These are phyloP conservation scores for Leavenworthia alabamica DNA, from an alignment of 345 rosid species.

Conservation along the genomic window DNA sequence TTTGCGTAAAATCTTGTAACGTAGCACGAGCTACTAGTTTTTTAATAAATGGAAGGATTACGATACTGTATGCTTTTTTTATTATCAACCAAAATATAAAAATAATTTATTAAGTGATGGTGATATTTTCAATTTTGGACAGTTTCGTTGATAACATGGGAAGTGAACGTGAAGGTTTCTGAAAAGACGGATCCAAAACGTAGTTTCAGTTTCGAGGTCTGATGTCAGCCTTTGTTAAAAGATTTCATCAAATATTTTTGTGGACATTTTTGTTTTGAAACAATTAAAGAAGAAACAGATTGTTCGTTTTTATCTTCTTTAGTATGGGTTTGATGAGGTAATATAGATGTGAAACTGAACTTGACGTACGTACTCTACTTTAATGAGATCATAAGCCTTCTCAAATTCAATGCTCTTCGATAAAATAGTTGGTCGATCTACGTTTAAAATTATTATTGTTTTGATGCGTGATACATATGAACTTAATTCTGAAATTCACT, in stretches of 20 bases:
- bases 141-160: conserved; percentile 13
- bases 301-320: conserved; percentile 6
- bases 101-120: background rate
- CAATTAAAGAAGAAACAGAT: conserved; percentile 11
- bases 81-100: background rate
- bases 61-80: conserved; percentile 21
- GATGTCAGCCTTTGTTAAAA: conserved; percentile 29
- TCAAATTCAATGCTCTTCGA: background rate
- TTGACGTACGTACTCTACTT: conserved; percentile 4
- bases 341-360: conserved; percentile 1
- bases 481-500: background rate
- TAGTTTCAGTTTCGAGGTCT: conserved; percentile 30
- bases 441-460: background rate
- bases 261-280: conserved; percentile 12
- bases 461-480: background rate
- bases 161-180: conserved; percentile 27
- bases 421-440: background rate
- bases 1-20: conserved; percentile 20
- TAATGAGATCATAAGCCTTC: conserved; percentile 10
- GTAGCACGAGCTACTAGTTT: conserved; percentile 23
- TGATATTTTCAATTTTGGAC: conserved; percentile 14
- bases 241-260: conserved; percentile 12
- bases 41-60: conserved; percentile 30
- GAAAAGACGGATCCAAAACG: conserved; percentile 31
- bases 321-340: conserved; percentile 22